phyloP scores from a whole-genome alignment of 805 yeast genomes.

The Candida ficus region DNA sequence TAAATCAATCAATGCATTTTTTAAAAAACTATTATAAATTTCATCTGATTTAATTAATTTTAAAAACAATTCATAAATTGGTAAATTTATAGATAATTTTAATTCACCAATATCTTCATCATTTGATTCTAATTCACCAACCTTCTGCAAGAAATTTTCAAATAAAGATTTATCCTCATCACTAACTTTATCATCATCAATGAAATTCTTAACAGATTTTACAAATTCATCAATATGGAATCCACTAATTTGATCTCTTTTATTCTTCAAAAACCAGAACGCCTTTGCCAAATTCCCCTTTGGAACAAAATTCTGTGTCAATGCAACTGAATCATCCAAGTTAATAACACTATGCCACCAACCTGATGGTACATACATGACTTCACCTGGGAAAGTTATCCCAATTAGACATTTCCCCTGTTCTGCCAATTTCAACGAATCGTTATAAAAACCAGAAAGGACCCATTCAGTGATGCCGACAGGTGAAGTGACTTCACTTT shows the following conservation, averaged over 20 bases:
- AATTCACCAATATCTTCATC: slow-evolving; percentile 65
- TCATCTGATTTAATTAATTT: slow-evolving; percentile 39
- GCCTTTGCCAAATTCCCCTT: slow-evolving; percentile 53
- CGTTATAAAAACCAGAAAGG: slow-evolving; percentile 72
- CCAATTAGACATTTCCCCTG: slow-evolving; percentile 54
- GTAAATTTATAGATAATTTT: slow-evolving; percentile 33
- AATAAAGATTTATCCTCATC: slow-evolving; percentile 18
- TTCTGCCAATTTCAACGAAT: slow-evolving; percentile 49
- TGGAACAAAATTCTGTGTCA: slow-evolving; percentile 89
- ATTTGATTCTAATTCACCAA: slow-evolving; percentile 26
- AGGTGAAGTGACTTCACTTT: slow-evolving; percentile 87
- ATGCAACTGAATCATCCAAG: slow-evolving; percentile 73
- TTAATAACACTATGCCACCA: slow-evolving; percentile 98
- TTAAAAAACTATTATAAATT: slow-evolving; percentile 33
- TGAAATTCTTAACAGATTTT: slow-evolving; percentile 23
- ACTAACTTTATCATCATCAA: slow-evolving; percentile 1
- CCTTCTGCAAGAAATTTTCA: slow-evolving; percentile 25
- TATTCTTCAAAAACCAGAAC: slow-evolving; percentile 60
- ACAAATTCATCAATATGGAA: slow-evolving; percentile 56
- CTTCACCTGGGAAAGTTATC: slow-evolving; percentile 75
- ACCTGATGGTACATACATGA: slow-evolving; percentile 87
- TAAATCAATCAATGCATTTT: slow-evolving; percentile 31
- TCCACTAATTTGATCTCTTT: slow-evolving; percentile 72
- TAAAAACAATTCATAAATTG: slow-evolving; percentile 57
- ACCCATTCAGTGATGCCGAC: slow-evolving; percentile 94